Base-by-base conservation (phyloP, 768 basidiomycete genomes). In the Trametes elegans region DNA sequence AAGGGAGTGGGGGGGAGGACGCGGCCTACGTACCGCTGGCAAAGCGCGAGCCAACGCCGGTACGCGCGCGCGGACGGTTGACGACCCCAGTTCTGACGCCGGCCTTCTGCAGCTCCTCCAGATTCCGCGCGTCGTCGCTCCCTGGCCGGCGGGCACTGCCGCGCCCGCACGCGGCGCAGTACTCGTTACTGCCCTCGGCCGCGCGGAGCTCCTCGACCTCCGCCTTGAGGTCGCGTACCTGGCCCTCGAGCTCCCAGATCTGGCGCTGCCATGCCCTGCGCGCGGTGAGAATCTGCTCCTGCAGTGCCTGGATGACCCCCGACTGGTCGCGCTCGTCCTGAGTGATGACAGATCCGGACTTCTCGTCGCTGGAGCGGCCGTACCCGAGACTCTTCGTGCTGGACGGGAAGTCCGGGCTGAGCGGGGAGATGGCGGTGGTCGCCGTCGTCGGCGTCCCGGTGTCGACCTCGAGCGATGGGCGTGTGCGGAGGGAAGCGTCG, bases 181-280 rank as follows among this genome's bases (percentile, higher is more conserved):
- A 80, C 9, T 73, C 72, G 41, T 70, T 67, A 7, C 61, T 66
- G 11, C 59, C 57, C 35, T 76, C 76, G 14, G 61, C 66, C 24
- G 69, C 70, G 42, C 77, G 81, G 36, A 84, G 69, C 23, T 76
- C 79, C 29, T 85, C 83, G 29, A 92, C 66, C 66, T 91, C 87
- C 18, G 79, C 75, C 59, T 87, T 84, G 53, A 93, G 72, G 65
- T 86, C 84, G 43, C 80, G 79, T 40, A 92, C 79, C 65, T 88
- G 86, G 11, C 80, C 79, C 64, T 88, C 88, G 46, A 92, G 71
- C 64, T 90, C 89, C 84, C 79, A 83, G 46, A 90, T 78, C 55
- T 87, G 84, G 53, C 75, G 79, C 63, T 88, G 85, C 85, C 86
- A 90, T 19, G 79, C 79, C 59, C 78, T 77, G 49, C 84, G 82